Base-by-base conservation (phyloP, 495 filamentous ascomycete genomes). In the Talaromyces liani region DNA sequence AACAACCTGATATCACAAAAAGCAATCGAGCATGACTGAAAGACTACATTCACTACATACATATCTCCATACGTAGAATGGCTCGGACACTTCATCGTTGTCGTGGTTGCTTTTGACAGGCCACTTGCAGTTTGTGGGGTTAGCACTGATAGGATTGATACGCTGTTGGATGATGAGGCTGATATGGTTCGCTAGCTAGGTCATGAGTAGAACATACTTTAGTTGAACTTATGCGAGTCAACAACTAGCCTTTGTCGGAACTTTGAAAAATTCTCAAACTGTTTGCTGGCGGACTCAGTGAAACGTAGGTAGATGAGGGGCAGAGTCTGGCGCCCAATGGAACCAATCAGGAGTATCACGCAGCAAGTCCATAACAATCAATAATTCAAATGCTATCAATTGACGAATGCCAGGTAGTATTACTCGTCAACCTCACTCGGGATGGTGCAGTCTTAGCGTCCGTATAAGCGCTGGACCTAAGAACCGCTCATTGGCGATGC, bases 221-320 rank as follows among this genome's bases (percentile, higher is more conserved):
- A 49, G 45, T 49, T 20, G 45, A 49, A 9, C 6, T 20, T 4
- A 49, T 49, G 45, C 45, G 18, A 18, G 45, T 49, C 45, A 49
- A 41, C 10, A 6, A 20, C 8, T 49, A 49, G 16, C 18, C 2
- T 49, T 45, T 9, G 45, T 16, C 34, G 41, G 41, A 47, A 47
- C 1, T 47, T n/a, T 18, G 45, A 9, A 7, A 49, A 20, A 3
- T 20, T 20, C n/a, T n/a, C 16, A 49, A 49, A 49, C 2, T 49
- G n/a, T 20, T 49, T 20, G 22, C 20, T 54, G 51, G 51, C 24
- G 20, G 51, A 54, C 53, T 24, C 53, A 56, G 53, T 56, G 53
- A 56, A 56, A 56, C 53, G 53, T 29, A 56, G 53, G 53, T n/a
- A n/a, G 53, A 56, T 25, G 27, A 56, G 53, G 27, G 27, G 53